Base-by-base conservation (phyloP, 2,329 filamentous ascomycete species). In the Sphaerulina populicola region DNA sequence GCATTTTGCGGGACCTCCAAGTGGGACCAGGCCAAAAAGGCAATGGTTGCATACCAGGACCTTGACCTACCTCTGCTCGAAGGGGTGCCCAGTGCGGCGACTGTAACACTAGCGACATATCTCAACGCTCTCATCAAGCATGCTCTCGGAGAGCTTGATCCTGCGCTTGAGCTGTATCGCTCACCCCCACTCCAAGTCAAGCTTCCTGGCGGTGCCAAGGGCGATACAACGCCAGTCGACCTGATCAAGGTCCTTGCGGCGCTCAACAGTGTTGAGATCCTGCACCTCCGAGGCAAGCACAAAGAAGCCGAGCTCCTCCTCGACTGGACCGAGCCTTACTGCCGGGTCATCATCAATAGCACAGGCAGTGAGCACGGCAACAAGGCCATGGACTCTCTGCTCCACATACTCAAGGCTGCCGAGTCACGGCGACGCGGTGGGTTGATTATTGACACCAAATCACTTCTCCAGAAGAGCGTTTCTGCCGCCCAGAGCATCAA, bases 81-180 rank as follows among this genome's bases (percentile, higher is more conserved):
- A 36, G 39, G 38, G 15, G 14, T 15, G 31, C 46, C 46, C 11
- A n/a, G 33, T 27, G 38, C 46, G 10, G 29, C 27, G 21, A 36
- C 31, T 21, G 30, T 39, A 12, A 49, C 38, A 6, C 21, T 73
- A 68, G 53, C 64, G 7, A 51, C 56, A 2, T 96, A 96, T 67
- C 79, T 95, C 14, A 74, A 77, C 0, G 90, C 85, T 0, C 78
- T 86, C 6, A 85, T 88, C 59, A 74, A 82, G 47, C 91, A 96
- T 71, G 86, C 84, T 14, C 83, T 77, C 4, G 89, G 88, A 12
- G 77, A 88, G 56, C 74, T 93, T 1, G 72, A 79, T n/a, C 71
- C 72, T 2, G 89, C 91, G 3, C 71, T 89, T 11, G 60, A 72
- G 3, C 76, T 83, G 8, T 95, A 87, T 68, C 76, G 79, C 53